Evolutionary conservation across 163 green algal genomes (phyloP).

Genomic region (Prototheca stagnorum): DNA sequence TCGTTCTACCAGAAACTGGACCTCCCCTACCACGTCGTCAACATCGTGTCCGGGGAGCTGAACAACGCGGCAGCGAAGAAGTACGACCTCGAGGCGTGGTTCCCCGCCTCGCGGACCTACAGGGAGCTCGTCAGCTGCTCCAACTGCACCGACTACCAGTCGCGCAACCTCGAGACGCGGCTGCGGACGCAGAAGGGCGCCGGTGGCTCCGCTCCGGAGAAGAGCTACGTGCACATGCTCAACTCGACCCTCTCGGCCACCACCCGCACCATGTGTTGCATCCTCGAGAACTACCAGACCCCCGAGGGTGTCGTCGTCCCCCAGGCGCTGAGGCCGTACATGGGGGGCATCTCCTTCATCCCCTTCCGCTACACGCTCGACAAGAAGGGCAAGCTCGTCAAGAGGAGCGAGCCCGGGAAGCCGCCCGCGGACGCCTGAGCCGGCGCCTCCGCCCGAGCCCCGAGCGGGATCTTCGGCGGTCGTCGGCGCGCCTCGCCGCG

Average conservation of each 20-base stretch:
- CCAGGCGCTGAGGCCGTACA: constrained; percentile 69
- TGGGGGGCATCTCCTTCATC: constrained; percentile 84
- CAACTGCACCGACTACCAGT: constrained; percentile 97
- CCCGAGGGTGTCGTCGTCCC: constrained; percentile 68
- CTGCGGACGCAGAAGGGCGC: constrained; percentile 40
- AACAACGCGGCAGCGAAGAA: constrained; percentile 98
- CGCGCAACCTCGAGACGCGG: constrained; percentile 75
- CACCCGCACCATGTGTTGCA: constrained; percentile 91
- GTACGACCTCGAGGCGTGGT: constrained; percentile 97
- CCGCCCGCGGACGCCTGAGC: too few species aligned
- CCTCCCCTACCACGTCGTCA: constrained; percentile 86
- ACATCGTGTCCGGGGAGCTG: constrained; percentile 92
- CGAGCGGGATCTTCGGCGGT: too few species aligned
- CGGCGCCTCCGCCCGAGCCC: too few species aligned
- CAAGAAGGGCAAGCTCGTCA: constrained; percentile 48
- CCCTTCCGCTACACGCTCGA: constrained; percentile 71
- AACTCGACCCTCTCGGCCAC: constrained; percentile 93
- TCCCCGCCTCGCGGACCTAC: constrained; percentile 75
- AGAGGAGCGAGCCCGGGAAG: constrained; percentile 2
- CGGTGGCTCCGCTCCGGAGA: constrained; percentile 42
- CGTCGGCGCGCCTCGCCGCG: too few species aligned
- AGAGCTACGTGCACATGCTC: constrained; percentile 93
- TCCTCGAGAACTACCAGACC: constrained; percentile 97
- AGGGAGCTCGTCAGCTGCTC: constrained; percentile 94
- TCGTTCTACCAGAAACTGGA: constrained; percentile 72